Evolutionary conservation across 176 grass and related monocot genomes (phyloP).

Genomic region (bread wheat (Triticum aestivum)): DNA sequence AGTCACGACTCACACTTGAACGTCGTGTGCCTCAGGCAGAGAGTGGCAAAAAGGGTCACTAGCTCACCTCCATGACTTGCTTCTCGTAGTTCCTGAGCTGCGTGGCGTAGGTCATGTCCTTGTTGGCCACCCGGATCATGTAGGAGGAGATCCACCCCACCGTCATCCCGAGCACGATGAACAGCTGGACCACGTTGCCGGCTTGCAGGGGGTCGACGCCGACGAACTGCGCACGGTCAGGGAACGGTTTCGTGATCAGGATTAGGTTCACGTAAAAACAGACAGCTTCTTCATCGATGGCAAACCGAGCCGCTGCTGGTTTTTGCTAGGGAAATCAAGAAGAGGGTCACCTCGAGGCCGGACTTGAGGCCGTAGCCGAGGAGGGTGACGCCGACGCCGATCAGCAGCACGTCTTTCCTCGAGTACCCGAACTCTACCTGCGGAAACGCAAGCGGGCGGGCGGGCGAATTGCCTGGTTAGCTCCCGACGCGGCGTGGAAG

Average conservation of each 20-base stretch:
- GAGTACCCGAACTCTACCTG: slow-evolving; percentile 87
- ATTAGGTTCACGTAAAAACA: background rate
- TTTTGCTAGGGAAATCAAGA: background rate
- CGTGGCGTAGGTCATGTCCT: slow-evolving; percentile 97
- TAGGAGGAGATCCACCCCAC: slow-evolving; percentile 93
- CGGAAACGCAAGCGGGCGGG: background rate
- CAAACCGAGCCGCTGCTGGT: background rate
- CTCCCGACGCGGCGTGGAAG: background rate
- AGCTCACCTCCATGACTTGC: slow-evolving; percentile 90
- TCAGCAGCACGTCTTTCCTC: slow-evolving; percentile 94
- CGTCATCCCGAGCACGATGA: slow-evolving; percentile 88
- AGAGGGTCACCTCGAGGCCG: slow-evolving; percentile 69
- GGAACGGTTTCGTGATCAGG: background rate
- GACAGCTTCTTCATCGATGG: background rate
- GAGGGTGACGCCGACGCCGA: slow-evolving; percentile 72
- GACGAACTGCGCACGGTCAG: slow-evolving; percentile 42
- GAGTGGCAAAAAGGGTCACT: no score
- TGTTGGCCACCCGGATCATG: slow-evolving; percentile 96
- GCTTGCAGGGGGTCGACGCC: slow-evolving; percentile 91
- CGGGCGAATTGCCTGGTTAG: background rate
- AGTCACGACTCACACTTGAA: background rate
- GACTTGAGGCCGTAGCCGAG: slow-evolving; percentile 69
- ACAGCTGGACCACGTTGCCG: slow-evolving; percentile 89
- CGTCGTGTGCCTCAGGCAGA: no score
- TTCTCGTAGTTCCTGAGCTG: slow-evolving; percentile 96